Base-by-base conservation (phyloP, 2,329 filamentous ascomycete species). In the Alternaria novae-zelandiae region DNA sequence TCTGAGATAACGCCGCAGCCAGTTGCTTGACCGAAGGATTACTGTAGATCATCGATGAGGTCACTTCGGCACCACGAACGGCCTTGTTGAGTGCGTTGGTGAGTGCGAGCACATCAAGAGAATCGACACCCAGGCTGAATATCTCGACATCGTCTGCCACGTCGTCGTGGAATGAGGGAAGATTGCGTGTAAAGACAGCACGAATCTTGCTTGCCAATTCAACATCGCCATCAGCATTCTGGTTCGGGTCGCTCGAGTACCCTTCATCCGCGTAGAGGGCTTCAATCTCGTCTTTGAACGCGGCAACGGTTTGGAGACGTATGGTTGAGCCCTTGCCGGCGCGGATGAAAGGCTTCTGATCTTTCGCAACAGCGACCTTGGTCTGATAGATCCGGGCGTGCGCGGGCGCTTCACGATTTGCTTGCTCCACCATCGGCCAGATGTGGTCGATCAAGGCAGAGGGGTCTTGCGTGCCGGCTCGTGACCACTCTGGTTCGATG, bases 261-360 rank as follows among this genome's bases (percentile, higher is more conserved):
- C 57, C 64, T 26, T 63, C 61, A 21, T 65, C 55, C 12, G 59
- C 54, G 23, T 72, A 76, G 5, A 75, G 17, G 3, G 60, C 68
- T 4, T 70, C 61, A 8, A 76, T 73, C 49, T 78, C 74, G 1
- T 62, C 21, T n/a, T 68, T 51, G 32, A 75, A 78, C 0, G 69
- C 44, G 13, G 44, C 23, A 9, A 69, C 66, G 1, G 70, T 75
- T 21, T 73, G 63, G 6, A 63, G 70, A 13, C 76, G 63, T 23
- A 71, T 66, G 13, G 71, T 56, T 0, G 70, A 71, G 0, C 74
- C 77, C 30, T 78, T 79, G 0, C 67, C 73, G 8, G 73, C 66
- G 3, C 69, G 65, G 5, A 54, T 17, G 46, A 69, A 69, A 3
- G 66, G 64, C 20, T 65, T 67, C 2, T 63, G 10, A 4, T 57